phyloP scores from a whole-genome alignment of 2,329 filamentous ascomycete species.

The Apiospora phragmitis region DNA sequence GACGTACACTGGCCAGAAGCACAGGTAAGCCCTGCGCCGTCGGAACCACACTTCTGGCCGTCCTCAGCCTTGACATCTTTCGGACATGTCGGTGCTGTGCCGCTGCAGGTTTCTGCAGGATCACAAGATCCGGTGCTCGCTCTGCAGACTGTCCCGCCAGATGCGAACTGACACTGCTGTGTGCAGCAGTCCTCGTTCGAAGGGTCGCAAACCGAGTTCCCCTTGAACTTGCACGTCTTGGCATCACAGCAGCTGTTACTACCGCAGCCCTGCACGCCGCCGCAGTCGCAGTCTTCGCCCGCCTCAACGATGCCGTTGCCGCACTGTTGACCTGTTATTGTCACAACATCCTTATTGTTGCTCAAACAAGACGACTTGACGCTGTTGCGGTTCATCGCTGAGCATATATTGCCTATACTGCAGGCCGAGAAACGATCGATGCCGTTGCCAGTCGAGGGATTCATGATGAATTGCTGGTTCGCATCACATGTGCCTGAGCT shows the following conservation, averaged over 20 bases:
- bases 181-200: slow-evolving; percentile 82
- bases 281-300: slow-evolving; percentile 96
- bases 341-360: slow-evolving; percentile 82
- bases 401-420: slow-evolving; percentile 91
- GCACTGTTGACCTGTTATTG: slow-evolving; percentile 81
- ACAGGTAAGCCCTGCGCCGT: slow-evolving; percentile 67
- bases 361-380: slow-evolving; percentile 77
- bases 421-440: slow-evolving; percentile 85
- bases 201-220: slow-evolving; percentile 74
- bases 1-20: slow-evolving; percentile 95
- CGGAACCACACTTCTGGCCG: slow-evolving; percentile 68
- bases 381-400: slow-evolving; percentile 74
- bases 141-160: slow-evolving; percentile 74
- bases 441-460: slow-evolving; percentile 75
- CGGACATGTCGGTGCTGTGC: slow-evolving; percentile 72
- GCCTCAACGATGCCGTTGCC: slow-evolving; percentile 96
- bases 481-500: slow-evolving; percentile 70
- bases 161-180: slow-evolving; percentile 63
- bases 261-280: slow-evolving; percentile 70
- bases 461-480: slow-evolving; percentile 86
- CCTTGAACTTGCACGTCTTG: slow-evolving; percentile 81
- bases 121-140: slow-evolving; percentile 80
- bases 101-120: slow-evolving; percentile 79
- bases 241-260: slow-evolving; percentile 82
- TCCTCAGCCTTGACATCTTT: slow-evolving; percentile 68